Conservation (phyloP, 1,139 yeast genomes). For the Yamadazyma triangularis region DNA sequence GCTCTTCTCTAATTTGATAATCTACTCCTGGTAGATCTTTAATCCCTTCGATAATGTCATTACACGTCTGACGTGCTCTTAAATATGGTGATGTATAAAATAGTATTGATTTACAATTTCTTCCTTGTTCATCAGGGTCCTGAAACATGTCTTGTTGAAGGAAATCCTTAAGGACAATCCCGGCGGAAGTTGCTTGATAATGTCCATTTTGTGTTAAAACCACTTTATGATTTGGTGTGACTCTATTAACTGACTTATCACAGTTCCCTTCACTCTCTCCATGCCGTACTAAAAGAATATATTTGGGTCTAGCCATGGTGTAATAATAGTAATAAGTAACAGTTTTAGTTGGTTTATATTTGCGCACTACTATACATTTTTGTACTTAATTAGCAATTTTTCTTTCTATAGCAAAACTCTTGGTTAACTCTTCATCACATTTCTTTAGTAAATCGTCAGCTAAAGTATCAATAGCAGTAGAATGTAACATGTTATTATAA, state of each 20-base stretch:
- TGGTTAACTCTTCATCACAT: slow-evolving; percentile 59
- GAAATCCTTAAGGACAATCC: slow-evolving; percentile 49
- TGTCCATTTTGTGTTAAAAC: slow-evolving; percentile 68
- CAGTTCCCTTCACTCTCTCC: slow-evolving; percentile 90
- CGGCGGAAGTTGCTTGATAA: slow-evolving; percentile 65
- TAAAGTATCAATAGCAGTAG: slow-evolving; percentile 66
- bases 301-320: slow-evolving; percentile 8
- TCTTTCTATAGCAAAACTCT: slow-evolving; percentile 55
- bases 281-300: slow-evolving; percentile 77
- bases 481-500: slow-evolving; percentile 65
- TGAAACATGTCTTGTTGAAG: slow-evolving; percentile 45
- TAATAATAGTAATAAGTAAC: too few species aligned
- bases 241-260: slow-evolving; percentile 73
- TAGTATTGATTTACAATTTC: slow-evolving; percentile 32
- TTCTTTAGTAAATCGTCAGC: slow-evolving; percentile 63
- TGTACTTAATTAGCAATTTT: slow-evolving; percentile 22
- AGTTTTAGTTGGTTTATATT: too few species aligned
- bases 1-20: slow-evolving; percentile 71
- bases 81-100: slow-evolving; percentile 82
- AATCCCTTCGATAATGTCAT: slow-evolving; percentile 59
- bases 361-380: neutral
- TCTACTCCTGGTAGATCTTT: slow-evolving; percentile 45
- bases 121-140: slow-evolving; percentile 9
- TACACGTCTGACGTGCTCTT: slow-evolving; percentile 78
- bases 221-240: slow-evolving; percentile 74